Evolutionary conservation across 805 yeast genomes (phyloP), one percentile per base, ranked within the genome.

Genomic region (Spathaspora gorwiae): DNA sequence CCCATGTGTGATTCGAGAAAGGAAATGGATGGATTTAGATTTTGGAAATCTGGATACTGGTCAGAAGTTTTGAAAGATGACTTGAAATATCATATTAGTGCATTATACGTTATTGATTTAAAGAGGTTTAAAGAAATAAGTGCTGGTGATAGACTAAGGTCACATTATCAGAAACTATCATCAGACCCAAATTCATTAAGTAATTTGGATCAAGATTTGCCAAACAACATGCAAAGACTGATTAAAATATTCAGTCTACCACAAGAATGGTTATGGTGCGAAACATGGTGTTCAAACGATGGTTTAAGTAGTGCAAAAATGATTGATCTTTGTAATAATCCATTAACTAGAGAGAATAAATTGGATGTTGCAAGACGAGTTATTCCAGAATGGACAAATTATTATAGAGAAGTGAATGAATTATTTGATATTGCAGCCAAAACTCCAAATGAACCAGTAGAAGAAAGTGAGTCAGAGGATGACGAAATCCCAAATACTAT

Each of bases 11-110:
- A 87, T 42, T 83, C 90, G 0, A 70, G 92, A 41, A 63, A 64
- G 26, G 95, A 86, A 53, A 84, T 83, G 84, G 92, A 86, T 58
- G 95, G 92, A 0, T 87, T 75, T 61, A 63, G 94, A 51, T 94
- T 92, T 66, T 94, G 98, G 99, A 84, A 89, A 56, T 78, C 80
- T 49, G 98, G 97, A 0, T 92, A 88, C 62, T 92, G 99, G 99
- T 68, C 79, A 47, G 72, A 73, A 3, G 73, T 75, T 26, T 67
- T 92, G 37, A 78, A 76, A 32, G 75, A 80, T 35, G 73, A 75
- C 8, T 67, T 72, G 31, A 84, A 80, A 46, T 86, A 89, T 61
- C 95, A 90, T 55, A 85, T 87, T 51, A 83, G 95, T 62, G 97
- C 97, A 0, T 70, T 87, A 19, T 90, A 81, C 56, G 87, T 90